phyloP scores from a whole-genome alignment of 495 filamentous ascomycete species.

The Penicillium manginii region DNA sequence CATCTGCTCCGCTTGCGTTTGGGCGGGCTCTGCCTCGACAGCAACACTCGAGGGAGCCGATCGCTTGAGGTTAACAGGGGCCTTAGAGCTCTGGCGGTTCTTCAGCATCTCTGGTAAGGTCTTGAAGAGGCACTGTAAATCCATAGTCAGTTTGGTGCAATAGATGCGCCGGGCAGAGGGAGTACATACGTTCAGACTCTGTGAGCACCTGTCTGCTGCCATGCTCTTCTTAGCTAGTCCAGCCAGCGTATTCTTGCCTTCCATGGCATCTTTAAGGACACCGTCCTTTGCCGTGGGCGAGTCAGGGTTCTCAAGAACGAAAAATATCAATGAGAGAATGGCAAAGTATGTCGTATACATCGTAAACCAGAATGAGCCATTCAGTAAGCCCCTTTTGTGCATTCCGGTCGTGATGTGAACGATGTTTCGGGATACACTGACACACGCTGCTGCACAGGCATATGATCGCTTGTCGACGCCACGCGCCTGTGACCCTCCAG shows the following conservation, averaged over 20 bases:
- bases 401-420: conserved; percentile 91
- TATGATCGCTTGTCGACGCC: conserved; percentile 84
- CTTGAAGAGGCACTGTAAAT: conserved; percentile 72
- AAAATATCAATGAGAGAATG: conserved; percentile 87
- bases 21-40: conserved; percentile 28
- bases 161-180: not conserved
- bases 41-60: conserved; percentile 35
- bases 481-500: conserved; percentile 66
- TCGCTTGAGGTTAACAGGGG: conserved; percentile 48
- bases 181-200: conserved; percentile 67
- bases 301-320: conserved; percentile 85
- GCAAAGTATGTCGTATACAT: conserved; percentile 97
- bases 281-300: conserved; percentile 71
- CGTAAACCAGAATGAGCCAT: conserved; percentile 94
- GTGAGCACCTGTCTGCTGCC: conserved; percentile 84
- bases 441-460: conserved; percentile 88
- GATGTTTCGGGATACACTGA: conserved; percentile 91
- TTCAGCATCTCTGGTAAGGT: conserved; percentile 73
- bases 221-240: conserved; percentile 80
- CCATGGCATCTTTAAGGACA: conserved; percentile 80
- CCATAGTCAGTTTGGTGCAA: not conserved
- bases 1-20: conserved; percentile 32
- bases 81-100: conserved; percentile 51
- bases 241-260: conserved; percentile 79
- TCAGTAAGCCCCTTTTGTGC: conserved; percentile 78